Conservation (phyloP, 169 alveolate genomes). For the Eimeria sp. region DNA sequence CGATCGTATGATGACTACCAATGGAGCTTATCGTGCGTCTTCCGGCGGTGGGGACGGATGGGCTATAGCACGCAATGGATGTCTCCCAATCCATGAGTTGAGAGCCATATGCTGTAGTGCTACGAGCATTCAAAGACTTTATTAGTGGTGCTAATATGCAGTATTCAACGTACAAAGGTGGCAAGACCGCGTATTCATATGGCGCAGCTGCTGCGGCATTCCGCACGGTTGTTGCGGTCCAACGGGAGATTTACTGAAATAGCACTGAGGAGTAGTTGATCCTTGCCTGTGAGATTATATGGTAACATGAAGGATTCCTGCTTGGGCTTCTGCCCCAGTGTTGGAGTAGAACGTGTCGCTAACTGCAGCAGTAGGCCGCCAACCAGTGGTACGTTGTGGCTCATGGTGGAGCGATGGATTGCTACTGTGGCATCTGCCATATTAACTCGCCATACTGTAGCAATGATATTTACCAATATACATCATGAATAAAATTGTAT, state of each 20-base stretch:
- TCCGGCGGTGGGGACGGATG: not conserved
- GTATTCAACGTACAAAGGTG: not conserved
- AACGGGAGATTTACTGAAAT: not conserved
- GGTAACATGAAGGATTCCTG: not conserved
- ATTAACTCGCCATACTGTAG: not conserved
- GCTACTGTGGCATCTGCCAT: not conserved
- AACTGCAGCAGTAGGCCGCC: conserved; percentile 23
- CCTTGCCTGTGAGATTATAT: not conserved
- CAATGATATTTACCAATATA: not conserved
- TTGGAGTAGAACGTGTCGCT: not conserved
- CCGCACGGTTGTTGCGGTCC: not conserved
- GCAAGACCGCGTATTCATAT: not conserved
- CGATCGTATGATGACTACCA: not conserved
- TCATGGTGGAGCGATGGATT: not conserved
- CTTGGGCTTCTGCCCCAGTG: not conserved
- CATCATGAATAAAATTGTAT: not conserved
- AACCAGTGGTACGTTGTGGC: conserved; percentile 37
- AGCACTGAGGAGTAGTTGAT: not conserved
- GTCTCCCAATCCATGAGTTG: not conserved
- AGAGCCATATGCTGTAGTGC: not conserved
- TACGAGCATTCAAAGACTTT: not conserved
- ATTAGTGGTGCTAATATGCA: not conserved
- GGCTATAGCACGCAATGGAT: not conserved
- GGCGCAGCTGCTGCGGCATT: not conserved
- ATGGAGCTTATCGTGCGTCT: not conserved